Percentiles rank a stretch among this genome's conserved stretches.
Evolutionary conservation across 306 rosid species (phyloP).

Genomic region (Quercus mongolica): DNA sequence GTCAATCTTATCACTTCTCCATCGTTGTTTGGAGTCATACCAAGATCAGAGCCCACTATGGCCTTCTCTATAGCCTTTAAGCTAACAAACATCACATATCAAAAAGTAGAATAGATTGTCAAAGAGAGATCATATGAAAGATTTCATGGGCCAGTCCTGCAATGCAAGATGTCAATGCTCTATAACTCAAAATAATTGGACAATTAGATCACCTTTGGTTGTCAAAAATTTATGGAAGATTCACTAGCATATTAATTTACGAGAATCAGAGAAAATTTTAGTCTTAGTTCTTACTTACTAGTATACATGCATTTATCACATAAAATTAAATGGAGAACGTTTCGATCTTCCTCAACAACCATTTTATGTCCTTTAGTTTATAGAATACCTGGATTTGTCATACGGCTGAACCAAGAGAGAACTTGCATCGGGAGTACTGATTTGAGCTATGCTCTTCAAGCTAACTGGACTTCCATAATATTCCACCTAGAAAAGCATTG

Average conservation of each 20-base stretch:
- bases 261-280: neutral
- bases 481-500: conserved; percentile 65
- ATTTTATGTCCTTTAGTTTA: conserved; percentile 14
- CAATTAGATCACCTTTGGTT: neutral
- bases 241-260: neutral
- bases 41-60: conserved; percentile 78
- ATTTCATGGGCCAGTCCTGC: conserved; percentile 13
- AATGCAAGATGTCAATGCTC: neutral
- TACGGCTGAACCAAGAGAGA: conserved; percentile 87
- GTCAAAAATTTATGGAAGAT: neutral
- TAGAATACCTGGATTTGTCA: conserved; percentile 83
- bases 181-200: conserved; percentile 1
- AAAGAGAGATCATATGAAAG: neutral
- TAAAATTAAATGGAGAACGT: conserved; percentile 14
- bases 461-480: conserved; percentile 90
- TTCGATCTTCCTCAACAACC: neutral
- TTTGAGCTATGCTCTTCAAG: conserved; percentile 96
- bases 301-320: neutral
- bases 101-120: conserved; percentile 16
- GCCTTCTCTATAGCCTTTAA: conserved; percentile 96
- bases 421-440: conserved; percentile 85
- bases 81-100: conserved; percentile 42
- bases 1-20: conserved; percentile 81
- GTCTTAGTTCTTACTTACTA: neutral
- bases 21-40: conserved; percentile 94